Evolutionary conservation across 2,329 filamentous ascomycete genomes (phyloP).

Genomic region (Fusarium incarnatum): DNA sequence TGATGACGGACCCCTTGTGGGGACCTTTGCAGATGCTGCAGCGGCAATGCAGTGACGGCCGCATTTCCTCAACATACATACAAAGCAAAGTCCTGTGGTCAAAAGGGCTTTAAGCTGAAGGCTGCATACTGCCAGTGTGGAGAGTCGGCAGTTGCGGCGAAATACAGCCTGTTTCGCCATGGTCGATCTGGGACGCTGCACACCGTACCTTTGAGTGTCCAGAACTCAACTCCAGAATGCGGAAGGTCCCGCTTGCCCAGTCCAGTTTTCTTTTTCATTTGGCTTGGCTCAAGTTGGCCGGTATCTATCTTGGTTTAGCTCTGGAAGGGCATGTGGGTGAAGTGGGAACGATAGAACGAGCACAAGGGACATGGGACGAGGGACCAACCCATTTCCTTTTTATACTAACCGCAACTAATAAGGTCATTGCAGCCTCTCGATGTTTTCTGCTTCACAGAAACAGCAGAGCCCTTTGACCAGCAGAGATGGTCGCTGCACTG

Average conservation of each 20-base stretch:
- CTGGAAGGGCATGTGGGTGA: slow-evolving; percentile 12
- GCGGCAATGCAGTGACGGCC: slow-evolving; percentile 58
- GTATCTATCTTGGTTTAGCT: slow-evolving; percentile 11
- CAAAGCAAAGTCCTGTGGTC: not conserved
- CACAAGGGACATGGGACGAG: slow-evolving; percentile 6
- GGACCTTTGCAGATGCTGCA: slow-evolving; percentile 70
- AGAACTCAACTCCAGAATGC: not conserved
- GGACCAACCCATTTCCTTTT: slow-evolving; percentile 11
- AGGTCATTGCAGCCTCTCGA: not conserved
- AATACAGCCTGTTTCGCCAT: slow-evolving; percentile 8
- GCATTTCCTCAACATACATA: not conserved
- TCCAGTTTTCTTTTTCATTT: slow-evolving; percentile 1
- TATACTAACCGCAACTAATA: slow-evolving; percentile 34
- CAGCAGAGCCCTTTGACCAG: slow-evolving; percentile 1
- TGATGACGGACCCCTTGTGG: slow-evolving; percentile 61
- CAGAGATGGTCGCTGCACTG: slow-evolving; percentile 8
- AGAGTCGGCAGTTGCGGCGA: slow-evolving; percentile 15
- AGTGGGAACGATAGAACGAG: slow-evolving; percentile 32
- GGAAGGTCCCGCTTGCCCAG: slow-evolving; percentile 13
- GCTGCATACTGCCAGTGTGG: not conserved
- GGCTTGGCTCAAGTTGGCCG: slow-evolving; percentile 5
- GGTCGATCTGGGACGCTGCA: slow-evolving; percentile 12
- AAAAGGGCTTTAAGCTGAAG: slow-evolving; percentile 2
- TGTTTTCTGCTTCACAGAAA: slow-evolving; percentile 16
- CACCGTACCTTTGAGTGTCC: slow-evolving; percentile 20